A percentile compares a stretch with the other conserved stretches of the same genome.
Evolutionary conservation across 306 rosid genomes (phyloP).

Genomic region (Carpinus viminea): DNA sequence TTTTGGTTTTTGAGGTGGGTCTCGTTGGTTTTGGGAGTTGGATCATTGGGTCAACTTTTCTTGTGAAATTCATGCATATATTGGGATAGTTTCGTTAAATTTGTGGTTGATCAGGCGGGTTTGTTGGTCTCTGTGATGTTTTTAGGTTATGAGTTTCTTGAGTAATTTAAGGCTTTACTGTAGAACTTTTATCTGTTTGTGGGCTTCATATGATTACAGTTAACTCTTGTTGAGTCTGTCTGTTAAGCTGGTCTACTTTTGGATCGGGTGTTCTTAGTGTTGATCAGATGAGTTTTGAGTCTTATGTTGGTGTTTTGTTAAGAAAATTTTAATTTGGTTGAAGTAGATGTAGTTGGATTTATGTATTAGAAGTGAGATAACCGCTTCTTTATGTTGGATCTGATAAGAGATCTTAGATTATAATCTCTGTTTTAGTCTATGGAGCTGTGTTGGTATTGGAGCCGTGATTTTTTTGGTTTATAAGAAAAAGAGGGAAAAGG

Average conservation of each 20-base stretch:
- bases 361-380: not conserved
- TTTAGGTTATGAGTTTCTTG: not conserved
- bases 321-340: not conserved
- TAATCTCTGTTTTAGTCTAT: conserved; percentile 8
- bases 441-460: not conserved
- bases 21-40: not conserved
- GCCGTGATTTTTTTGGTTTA: not conserved
- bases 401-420: conserved; percentile 13
- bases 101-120: conserved; percentile 11
- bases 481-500: not conserved
- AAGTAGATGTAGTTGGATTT: not conserved
- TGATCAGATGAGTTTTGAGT: conserved; percentile 5
- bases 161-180: not conserved
- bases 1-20: not conserved
- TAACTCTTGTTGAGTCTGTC: not conserved
- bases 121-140: not conserved
- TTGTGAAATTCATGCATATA: not conserved
- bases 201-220: not conserved
- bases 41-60: not conserved
- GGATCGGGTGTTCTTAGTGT: not conserved
- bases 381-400: conserved; percentile 19
- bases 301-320: not conserved
- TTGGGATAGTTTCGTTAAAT: not conserved
- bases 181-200: not conserved
- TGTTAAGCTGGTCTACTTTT: not conserved